Conservation (phyloP, 805 yeast genomes). For the Candida jianshihensis region DNA sequence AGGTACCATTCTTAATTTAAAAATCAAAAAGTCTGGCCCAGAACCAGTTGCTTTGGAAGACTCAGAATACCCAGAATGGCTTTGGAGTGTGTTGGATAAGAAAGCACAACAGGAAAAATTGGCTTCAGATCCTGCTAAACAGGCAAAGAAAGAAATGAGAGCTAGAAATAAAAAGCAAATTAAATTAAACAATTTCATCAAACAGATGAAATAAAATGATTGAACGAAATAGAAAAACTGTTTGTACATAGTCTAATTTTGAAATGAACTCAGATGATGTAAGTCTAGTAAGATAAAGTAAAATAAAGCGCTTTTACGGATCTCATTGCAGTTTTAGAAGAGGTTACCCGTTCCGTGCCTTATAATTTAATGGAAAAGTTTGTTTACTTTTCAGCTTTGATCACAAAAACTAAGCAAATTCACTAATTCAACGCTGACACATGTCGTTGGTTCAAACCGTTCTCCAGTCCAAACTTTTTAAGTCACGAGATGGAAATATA, state of each 20-base stretch:
- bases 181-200: conserved; percentile 72
- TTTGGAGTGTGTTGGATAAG: conserved; percentile 78
- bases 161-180: conserved; percentile 61
- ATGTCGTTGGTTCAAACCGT: not conserved
- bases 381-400: too few relatives aligned
- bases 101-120: conserved; percentile 51
- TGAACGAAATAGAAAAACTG: not conserved
- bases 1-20: conserved; percentile 67
- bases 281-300: too few relatives aligned
- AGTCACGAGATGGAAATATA: too few relatives aligned
- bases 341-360: too few relatives aligned
- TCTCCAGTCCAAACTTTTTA: not conserved
- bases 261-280: too few relatives aligned
- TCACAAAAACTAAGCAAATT: too few relatives aligned
- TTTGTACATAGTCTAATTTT: not conserved
- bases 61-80: conserved; percentile 88
- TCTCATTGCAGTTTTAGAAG: too few relatives aligned
- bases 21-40: conserved; percentile 70
- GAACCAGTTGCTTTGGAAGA: conserved; percentile 88
- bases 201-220: conserved; percentile 28
- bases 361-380: too few relatives aligned
- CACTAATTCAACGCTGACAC: too few relatives aligned
- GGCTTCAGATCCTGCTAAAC: conserved; percentile 53
- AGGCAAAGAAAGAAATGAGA: conserved; percentile 66
- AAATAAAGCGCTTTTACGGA: too few relatives aligned